These are phyloP conservation scores for Nicotiana attenuata DNA, from an alignment of 257 asterid species.

Conservation along the genomic window DNA sequence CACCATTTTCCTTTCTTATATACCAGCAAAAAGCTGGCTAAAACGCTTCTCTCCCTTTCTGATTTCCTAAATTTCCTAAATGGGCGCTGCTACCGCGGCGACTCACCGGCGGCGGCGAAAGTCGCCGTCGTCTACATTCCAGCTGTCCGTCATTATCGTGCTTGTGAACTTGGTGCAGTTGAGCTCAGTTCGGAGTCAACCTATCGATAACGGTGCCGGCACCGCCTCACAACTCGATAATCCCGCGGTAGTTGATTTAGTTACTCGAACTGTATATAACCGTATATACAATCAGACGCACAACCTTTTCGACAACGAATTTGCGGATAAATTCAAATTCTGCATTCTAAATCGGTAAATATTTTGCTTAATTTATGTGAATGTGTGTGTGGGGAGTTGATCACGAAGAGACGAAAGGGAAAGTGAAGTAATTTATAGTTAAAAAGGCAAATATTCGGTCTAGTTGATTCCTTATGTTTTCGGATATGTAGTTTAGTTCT, in stretches of 20 bases:
- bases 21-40: background rate
- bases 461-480: background rate
- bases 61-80: background rate
- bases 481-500: background rate
- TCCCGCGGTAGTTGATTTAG: conserved; percentile 16
- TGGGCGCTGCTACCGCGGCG: background rate
- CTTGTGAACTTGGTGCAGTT: background rate
- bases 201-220: background rate
- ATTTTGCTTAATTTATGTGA: background rate
- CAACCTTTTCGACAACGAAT: background rate
- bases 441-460: background rate
- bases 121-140: background rate
- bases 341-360: conserved; percentile 8
- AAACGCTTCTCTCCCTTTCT: background rate
- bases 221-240: conserved; percentile 6
- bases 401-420: background rate
- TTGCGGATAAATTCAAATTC: conserved; percentile 9
- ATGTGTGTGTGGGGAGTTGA: background rate
- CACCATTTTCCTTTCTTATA: background rate
- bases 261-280: conserved; percentile 10
- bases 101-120: background rate
- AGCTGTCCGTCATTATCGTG: background rate
- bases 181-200: background rate
- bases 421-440: background rate
- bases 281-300: conserved; percentile 11